Percentiles rank a stretch among this genome's conserved stretches.
Evolutionary conservation across 306 rosid species (phyloP).

Genomic region (Pyrus bretschneideri): DNA sequence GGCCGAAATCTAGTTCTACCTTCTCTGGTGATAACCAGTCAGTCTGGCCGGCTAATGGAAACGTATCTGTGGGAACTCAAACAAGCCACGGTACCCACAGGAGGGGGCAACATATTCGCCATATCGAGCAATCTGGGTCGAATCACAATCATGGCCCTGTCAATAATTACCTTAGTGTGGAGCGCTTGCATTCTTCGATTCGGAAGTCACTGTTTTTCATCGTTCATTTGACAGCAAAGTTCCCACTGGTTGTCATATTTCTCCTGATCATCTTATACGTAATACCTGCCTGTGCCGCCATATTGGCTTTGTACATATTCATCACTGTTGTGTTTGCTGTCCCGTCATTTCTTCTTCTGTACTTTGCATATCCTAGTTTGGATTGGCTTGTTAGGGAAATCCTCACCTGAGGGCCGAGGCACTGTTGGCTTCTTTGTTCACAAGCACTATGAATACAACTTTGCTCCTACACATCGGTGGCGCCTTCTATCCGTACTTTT

Average conservation of each 20-base stretch:
- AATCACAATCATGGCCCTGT: conserved; percentile 23
- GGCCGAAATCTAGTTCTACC: conserved; percentile 45
- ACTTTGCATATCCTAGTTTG: conserved; percentile 93
- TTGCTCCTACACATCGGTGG: conserved; percentile 16
- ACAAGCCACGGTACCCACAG: conserved; percentile 39
- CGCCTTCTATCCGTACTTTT: background rate
- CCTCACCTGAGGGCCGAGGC: conserved; percentile 36
- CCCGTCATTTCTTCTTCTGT: conserved; percentile 82
- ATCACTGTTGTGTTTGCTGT: conserved; percentile 81
- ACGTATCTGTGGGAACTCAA: conserved; percentile 38
- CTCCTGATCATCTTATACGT: conserved; percentile 77
- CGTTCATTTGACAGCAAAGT: conserved; percentile 82
- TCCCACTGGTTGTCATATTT: conserved; percentile 80
- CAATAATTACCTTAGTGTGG: conserved; percentile 42
- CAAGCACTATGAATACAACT: conserved; percentile 25
- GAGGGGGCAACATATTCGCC: conserved; percentile 50
- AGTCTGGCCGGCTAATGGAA: conserved; percentile 43
- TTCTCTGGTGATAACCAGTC: conserved; percentile 49
- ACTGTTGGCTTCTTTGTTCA: conserved; percentile 12
- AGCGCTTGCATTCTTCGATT: conserved; percentile 45
- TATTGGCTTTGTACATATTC: conserved; percentile 76
- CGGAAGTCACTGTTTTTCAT: conserved; percentile 67
- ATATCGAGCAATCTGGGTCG: conserved; percentile 33
- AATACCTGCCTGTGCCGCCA: conserved; percentile 88
- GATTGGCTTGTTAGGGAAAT: conserved; percentile 97